Evolutionary conservation across 2,329 filamentous ascomycete genomes (phyloP).

Genomic region (Fusarium tjaetaba): DNA sequence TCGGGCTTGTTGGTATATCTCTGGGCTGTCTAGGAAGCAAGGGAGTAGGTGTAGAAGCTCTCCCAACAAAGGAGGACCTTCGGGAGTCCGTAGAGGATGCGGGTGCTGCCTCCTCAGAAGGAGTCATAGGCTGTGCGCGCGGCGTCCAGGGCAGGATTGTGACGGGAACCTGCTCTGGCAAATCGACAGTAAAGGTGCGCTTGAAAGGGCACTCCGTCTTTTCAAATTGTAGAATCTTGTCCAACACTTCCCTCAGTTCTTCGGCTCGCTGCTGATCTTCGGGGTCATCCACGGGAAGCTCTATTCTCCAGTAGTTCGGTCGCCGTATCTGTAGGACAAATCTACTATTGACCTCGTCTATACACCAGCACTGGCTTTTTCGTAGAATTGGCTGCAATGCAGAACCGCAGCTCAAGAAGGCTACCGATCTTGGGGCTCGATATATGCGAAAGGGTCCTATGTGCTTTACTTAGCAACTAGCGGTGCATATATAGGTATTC

Average conservation of each 20-base stretch:
- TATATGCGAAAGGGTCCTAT: conserved; percentile 83
- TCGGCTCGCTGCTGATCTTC: conserved; percentile 65
- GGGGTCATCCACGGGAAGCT: conserved; percentile 72
- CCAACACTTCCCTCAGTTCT: conserved; percentile 74
- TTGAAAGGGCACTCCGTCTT: conserved; percentile 88
- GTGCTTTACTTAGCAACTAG: not conserved
- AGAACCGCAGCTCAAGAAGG: conserved; percentile 86
- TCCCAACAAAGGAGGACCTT: conserved; percentile 28
- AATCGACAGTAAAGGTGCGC: conserved; percentile 76
- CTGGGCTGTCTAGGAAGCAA: not conserved
- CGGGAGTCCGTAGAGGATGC: conserved; percentile 19
- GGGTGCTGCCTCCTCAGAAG: conserved; percentile 13
- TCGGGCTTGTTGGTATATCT: conserved; percentile 16
- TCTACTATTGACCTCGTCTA: conserved; percentile 80
- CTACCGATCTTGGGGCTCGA: conserved; percentile 84
- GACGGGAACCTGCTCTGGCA: conserved; percentile 74
- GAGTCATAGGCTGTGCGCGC: conserved; percentile 18
- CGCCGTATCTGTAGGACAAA: conserved; percentile 88
- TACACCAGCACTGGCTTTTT: conserved; percentile 93
- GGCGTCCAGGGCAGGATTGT: conserved; percentile 77
- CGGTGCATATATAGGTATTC: not conserved
- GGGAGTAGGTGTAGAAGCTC: conserved; percentile 28
- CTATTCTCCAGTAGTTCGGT: conserved; percentile 90
- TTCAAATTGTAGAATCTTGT: conserved; percentile 83
- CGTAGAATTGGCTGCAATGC: conserved; percentile 88